Percentiles rank a stretch among this genome's conserved stretches.
Conservation (phyloP, 2,329 filamentous ascomycete genomes). For the Neonectria neomacrospora region DNA sequence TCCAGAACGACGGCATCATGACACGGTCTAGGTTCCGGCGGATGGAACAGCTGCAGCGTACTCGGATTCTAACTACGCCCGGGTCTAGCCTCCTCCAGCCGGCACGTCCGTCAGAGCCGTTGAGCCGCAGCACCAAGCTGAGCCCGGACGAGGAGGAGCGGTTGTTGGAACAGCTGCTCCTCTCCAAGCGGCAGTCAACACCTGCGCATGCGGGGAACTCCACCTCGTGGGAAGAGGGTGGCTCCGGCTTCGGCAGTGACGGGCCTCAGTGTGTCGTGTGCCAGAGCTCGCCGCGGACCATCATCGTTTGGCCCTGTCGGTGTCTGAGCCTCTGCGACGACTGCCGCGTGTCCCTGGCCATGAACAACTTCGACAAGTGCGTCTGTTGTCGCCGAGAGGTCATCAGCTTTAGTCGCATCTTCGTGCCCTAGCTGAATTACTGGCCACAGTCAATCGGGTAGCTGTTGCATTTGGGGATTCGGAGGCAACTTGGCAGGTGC, state of each 20-base stretch:
- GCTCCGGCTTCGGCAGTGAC: slow-evolving; percentile 74
- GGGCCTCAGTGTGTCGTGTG: slow-evolving; percentile 94
- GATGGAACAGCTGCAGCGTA: slow-evolving; percentile 74
- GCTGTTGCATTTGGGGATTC: background rate
- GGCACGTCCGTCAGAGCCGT: slow-evolving; percentile 21
- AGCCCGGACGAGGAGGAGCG: slow-evolving; percentile 69
- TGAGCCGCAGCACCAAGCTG: slow-evolving; percentile 53
- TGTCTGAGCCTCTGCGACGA: slow-evolving; percentile 96
- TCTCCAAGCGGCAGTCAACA: slow-evolving; percentile 58
- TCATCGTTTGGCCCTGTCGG: slow-evolving; percentile 96
- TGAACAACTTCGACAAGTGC: slow-evolving; percentile 97
- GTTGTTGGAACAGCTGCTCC: slow-evolving; percentile 69
- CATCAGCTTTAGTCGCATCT: slow-evolving; percentile 88
- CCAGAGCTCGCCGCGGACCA: slow-evolving; percentile 83
- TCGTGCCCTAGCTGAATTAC: slow-evolving; percentile 69
- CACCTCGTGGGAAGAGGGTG: slow-evolving; percentile 74
- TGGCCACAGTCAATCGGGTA: background rate
- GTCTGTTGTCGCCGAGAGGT: slow-evolving; percentile 93
- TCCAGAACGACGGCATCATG: slow-evolving; percentile 76
- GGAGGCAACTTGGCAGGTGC: background rate
- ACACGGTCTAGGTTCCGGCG: slow-evolving; percentile 83
- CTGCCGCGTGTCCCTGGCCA: slow-evolving; percentile 89
- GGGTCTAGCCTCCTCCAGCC: slow-evolving; percentile 37
- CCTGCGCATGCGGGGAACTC: slow-evolving; percentile 26
- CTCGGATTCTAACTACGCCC: slow-evolving; percentile 64